Evolutionary conservation across 1,284 basidiomycete species (phyloP), one percentile per base, ranked within the genome.

Genomic region (Papiliotrema fonsecae): DNA sequence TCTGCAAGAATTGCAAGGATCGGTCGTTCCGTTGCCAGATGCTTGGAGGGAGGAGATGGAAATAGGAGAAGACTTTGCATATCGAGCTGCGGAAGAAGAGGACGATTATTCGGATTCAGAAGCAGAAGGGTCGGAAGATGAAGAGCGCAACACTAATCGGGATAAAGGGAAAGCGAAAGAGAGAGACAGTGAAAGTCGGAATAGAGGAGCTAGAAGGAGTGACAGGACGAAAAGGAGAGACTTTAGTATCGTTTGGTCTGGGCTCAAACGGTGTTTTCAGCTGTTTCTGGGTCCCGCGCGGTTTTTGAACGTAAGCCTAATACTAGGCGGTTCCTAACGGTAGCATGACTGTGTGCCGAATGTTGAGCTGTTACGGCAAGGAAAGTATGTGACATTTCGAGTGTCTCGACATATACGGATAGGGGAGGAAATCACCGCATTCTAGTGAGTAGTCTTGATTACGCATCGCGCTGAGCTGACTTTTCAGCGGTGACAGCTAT

Each of bases 291-390:
- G 72, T n/a, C 71, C 72, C 0, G 72, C 71, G 0, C 57, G 71
- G 21, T 74, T 74, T 42, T 50, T 74, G 35, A 74, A 74, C 50
- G 70, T 72, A 47, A 52, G 69, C 61, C 6, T 18, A 38, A 4
- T 38, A 19, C 6, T 28, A 2, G 22, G 21, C 2, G 22, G 9
- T 7, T n/a, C n/a, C 39, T 25, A 21, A 21, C 9, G 24, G 26
- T 32, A 72, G 69, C 72, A 74, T 43, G 72, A 74, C 49, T 74
- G 72, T 50, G 51, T 62, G 13, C 71, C 71, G 5, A 73, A 73
- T 49, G 70, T 72, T 31, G 65, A 70, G 51, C 51, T 74, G 19
- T 55, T 64, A 9, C 42, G 64, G 27, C 63, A 65, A 28, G 65
- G 62, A 9, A 63, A 63, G 36, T 61, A 61, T 31, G 68, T 74